Evolutionary conservation across 176 grass and related monocot species (phyloP), one percentile per base, ranked within the genome.

Genomic region (Aechmea fasciata): DNA sequence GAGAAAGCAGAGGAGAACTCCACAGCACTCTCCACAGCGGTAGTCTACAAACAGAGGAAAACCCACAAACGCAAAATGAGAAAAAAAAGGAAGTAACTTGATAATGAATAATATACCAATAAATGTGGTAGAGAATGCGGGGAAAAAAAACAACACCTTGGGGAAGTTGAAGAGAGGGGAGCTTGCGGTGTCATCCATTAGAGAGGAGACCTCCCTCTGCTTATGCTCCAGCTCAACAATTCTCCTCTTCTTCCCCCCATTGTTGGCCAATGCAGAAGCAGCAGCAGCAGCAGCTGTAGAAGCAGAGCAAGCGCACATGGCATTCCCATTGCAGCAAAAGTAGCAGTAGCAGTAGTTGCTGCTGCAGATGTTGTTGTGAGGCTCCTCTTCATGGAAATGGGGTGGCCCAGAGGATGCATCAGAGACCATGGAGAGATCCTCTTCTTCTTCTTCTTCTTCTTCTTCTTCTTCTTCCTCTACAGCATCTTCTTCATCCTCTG

Each of bases 141-240:
- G 7, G 8, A 29, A 24, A 10, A 65, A 24, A 47, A 11, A 11
- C 19, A 11, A 50, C 25, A 74, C 88, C 75, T 80, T 83, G 72
- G 89, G 53, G 67, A 53, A 69, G 47, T 23, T 82, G 73, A 80
- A 75, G 63, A 83, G 79, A 41, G 89, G 84, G 50, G 95, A 99
- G 80, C 95, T 99, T 10, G 95, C 95, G 11, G 95, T 99, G 75
- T 99, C 95, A 69, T 99, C 95, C 49, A 99, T 80, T 65, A 85
- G 85, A 11, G 86, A 83, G 17, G 48, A 51, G 49, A 70, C 57
- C 2, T 47, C 53, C 71, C 51, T 71, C 66, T 80, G 77, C 61
- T 75, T 28, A 59, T 82, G 77, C 48, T 84, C 70, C 51, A 73
- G 65, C 1, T 80, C 70, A 2, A 79, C 63, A 3, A 80, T 51